These are phyloP conservation scores for Coemansia sp. DNA, from an alignment of 192 early-diverging fungal species.

Conservation along the genomic window DNA sequence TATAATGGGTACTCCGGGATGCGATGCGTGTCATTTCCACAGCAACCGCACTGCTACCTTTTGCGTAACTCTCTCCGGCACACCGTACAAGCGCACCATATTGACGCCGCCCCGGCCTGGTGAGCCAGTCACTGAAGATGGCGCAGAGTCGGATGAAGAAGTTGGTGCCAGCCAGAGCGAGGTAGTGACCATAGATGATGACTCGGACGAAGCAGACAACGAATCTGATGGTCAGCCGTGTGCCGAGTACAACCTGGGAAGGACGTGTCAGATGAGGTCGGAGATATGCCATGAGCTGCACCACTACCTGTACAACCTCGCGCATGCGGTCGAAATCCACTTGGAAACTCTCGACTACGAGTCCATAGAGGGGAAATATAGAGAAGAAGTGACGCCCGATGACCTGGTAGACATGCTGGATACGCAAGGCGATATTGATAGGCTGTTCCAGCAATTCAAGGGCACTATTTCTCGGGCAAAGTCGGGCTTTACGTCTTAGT, in stretches of 20 bases:
- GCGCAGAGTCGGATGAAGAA: neutral
- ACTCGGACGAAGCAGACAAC: neutral
- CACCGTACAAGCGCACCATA: conserved; percentile 21
- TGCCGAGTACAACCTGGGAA: conserved; percentile 32
- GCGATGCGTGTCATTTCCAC: conserved; percentile 47
- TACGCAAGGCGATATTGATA: conserved; percentile 17
- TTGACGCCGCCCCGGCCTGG: conserved; percentile 28
- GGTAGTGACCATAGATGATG: neutral
- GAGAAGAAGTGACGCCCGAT: conserved; percentile 15
- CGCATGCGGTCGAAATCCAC: conserved; percentile 13
- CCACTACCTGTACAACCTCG: conserved; percentile 42
- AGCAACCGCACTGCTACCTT: conserved; percentile 44
- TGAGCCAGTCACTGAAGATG: neutral
- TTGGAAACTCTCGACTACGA: conserved; percentile 10
- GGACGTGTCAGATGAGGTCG: conserved; percentile 29
- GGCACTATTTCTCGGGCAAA: conserved; percentile 27
- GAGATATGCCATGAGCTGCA: conserved; percentile 42
- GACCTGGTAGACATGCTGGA: conserved; percentile 41
- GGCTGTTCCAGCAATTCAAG: conserved; percentile 27
- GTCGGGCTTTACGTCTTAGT: conserved; percentile 26
- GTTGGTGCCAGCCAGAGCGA: neutral
- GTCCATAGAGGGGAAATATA: neutral
- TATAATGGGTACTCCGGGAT: conserved; percentile 29
- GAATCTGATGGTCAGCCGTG: neutral
- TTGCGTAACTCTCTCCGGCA: conserved; percentile 26